Percentiles rank a stretch among this genome's conserved stretches.
These are phyloP conservation scores for Candida sanyiensis DNA, from an alignment of 805 yeast species.

Conservation along the genomic window DNA sequence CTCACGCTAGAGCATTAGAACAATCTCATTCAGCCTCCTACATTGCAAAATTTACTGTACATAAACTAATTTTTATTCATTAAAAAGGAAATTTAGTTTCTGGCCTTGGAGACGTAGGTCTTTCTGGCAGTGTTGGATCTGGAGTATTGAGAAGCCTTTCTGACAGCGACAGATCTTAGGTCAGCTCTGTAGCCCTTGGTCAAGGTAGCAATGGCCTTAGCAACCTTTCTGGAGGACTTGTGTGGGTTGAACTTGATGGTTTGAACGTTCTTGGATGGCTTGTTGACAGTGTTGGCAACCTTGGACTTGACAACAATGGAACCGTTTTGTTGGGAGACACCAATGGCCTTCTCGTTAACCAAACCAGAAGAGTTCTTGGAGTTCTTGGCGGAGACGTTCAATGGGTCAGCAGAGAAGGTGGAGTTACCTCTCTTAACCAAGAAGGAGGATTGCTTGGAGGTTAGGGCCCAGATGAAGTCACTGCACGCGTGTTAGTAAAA, in stretches of 20 bases:
- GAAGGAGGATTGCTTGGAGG: slow-evolving; percentile 42
- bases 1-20: no score
- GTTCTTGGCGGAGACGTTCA: slow-evolving; percentile 43
- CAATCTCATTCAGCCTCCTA: no score
- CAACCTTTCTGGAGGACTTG: slow-evolving; percentile 39
- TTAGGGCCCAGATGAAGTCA: slow-evolving; percentile 48
- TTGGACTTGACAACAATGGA: slow-evolving; percentile 37
- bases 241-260: slow-evolving; percentile 35
- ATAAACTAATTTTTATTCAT: slow-evolving; percentile 12
- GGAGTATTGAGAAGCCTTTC: slow-evolving; percentile 40
- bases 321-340: slow-evolving; percentile 36
- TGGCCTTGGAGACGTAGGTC: slow-evolving; percentile 26
- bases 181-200: slow-evolving; percentile 44
- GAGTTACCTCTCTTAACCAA: slow-evolving; percentile 42
- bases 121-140: slow-evolving; percentile 34
- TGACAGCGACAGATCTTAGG: slow-evolving; percentile 42
- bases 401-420: slow-evolving; percentile 44
- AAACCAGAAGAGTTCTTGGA: slow-evolving; percentile 42
- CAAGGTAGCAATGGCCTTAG: slow-evolving; percentile 40
- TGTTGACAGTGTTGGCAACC: slow-evolving; percentile 40
- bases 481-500: slow-evolving; percentile 22
- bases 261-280: slow-evolving; percentile 38
- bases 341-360: slow-evolving; percentile 44
- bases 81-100: slow-evolving; percentile 16
- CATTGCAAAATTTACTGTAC: slow-evolving; percentile 6